Conservation (phyloP, 129 eudicot species). For the Flaveria sonorensis region DNA sequence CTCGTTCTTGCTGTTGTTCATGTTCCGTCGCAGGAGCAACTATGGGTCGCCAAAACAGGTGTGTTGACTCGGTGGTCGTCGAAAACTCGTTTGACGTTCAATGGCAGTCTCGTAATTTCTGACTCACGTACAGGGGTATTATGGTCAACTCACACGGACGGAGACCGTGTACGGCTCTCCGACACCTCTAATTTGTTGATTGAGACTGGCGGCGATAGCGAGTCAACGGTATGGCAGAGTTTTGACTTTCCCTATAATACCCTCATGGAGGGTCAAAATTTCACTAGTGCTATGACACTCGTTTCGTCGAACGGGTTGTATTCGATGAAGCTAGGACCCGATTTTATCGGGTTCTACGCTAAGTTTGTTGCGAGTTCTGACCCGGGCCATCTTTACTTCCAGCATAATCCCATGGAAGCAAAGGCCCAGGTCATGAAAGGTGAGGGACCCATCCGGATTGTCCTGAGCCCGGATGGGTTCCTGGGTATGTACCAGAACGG, state of each 20-base stretch:
- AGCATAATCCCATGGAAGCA: constrained; percentile 69
- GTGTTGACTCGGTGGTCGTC: constrained; percentile 56
- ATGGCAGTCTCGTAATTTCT: constrained; percentile 79
- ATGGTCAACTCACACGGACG: constrained; percentile 79
- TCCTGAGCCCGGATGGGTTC: constrained; percentile 62
- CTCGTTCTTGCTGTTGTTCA: constrained; percentile 75
- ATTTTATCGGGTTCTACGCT: constrained; percentile 69
- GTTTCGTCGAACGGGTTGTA: constrained; percentile 82
- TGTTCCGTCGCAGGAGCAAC: constrained; percentile 54
- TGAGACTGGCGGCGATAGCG: constrained; percentile 2
- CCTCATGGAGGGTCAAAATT: constrained; percentile 83
- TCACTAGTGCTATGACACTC: constrained; percentile 71
- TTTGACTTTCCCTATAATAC: constrained; percentile 82
- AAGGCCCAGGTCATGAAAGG: constrained; percentile 55
- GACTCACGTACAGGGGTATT: constrained; percentile 50
- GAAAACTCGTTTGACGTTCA: constrained; percentile 47
- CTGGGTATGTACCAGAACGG: constrained; percentile 84
- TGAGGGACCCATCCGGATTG: constrained; percentile 50
- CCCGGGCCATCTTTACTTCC: constrained; percentile 55
- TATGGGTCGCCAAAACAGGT: constrained; percentile 58
- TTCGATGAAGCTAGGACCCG: constrained; percentile 74
- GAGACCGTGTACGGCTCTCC: constrained; percentile 68
- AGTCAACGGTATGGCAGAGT: constrained; percentile 70
- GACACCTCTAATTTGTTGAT: constrained; percentile 61
- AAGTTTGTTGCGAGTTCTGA: constrained; percentile 27